Evolutionary conservation across 257 asterid species (phyloP).

Genomic region (Cinchona pubescens): DNA sequence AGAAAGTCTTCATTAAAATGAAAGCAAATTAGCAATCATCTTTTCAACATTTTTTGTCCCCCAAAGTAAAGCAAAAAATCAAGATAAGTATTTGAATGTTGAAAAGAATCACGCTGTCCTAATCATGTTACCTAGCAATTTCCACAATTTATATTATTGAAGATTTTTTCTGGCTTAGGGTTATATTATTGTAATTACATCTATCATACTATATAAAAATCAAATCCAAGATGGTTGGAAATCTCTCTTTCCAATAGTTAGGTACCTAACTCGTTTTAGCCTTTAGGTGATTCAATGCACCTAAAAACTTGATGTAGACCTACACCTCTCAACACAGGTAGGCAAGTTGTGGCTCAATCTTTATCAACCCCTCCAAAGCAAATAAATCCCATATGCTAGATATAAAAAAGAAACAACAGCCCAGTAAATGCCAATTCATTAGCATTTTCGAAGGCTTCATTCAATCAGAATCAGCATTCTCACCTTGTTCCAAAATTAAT

Average conservation of each 20-base stretch:
- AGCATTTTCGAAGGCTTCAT: background rate
- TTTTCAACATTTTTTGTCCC: background rate
- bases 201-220: background rate
- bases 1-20: too few relatives aligned
- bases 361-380: background rate
- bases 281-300: too few relatives aligned
- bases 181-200: background rate
- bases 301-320: background rate
- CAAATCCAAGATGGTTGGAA: background rate
- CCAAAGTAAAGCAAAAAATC: background rate
- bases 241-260: too few relatives aligned
- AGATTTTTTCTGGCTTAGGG: background rate
- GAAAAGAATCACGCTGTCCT: slow-evolving; percentile 10
- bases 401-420: too few relatives aligned
- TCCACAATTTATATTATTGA: background rate
- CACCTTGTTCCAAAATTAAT: too few relatives aligned
- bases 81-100: background rate
- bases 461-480: background rate
- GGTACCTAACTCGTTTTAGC: too few relatives aligned
- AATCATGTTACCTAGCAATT: slow-evolving; percentile 1
- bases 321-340: too few relatives aligned
- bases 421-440: background rate
- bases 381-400: too few relatives aligned
- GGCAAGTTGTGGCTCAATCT: background rate
- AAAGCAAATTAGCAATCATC: background rate